Evolutionary conservation across 1,284 basidiomycete species (phyloP).

Genomic region (Ceratobasidium sp.): DNA sequence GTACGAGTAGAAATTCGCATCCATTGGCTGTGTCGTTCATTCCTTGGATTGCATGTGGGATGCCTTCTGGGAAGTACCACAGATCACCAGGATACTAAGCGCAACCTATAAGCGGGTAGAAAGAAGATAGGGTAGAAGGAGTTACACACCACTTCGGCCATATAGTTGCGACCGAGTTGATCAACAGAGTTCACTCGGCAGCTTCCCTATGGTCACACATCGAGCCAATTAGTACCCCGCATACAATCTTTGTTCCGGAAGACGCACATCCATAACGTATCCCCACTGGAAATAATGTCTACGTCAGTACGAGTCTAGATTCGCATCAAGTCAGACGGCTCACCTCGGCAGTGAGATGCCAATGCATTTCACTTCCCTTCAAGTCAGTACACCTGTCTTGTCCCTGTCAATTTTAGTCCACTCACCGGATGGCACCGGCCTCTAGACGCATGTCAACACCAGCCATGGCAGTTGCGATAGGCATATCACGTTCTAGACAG

Average conservation of each 20-base stretch:
- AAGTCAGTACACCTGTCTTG: not conserved
- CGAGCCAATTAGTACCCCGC: not conserved
- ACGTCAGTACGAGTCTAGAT: not conserved
- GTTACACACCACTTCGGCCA: conserved; percentile 67
- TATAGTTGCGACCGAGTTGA: conserved; percentile 71
- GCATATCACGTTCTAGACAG: too few relatives aligned
- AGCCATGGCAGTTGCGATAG: conserved; percentile 71
- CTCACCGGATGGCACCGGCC: conserved; percentile 72
- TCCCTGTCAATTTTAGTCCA: not conserved
- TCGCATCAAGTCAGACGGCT: not conserved
- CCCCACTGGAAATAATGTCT: conserved; percentile 65
- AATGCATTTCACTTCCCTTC: conserved; percentile 46
- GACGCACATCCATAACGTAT: conserved; percentile 66
- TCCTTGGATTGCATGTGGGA: too few relatives aligned
- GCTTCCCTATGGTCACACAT: conserved; percentile 71
- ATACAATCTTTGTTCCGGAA: not conserved
- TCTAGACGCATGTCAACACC: too few relatives aligned
- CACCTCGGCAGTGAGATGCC: conserved; percentile 51
- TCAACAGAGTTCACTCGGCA: conserved; percentile 75
- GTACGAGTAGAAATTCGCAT: conserved; percentile 76
- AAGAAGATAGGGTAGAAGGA: conserved; percentile 69
- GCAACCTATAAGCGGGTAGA: conserved; percentile 57
- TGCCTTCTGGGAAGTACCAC: conserved; percentile 78
- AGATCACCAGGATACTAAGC: conserved; percentile 40
- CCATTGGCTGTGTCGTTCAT: conserved; percentile 69